These are phyloP conservation scores for Pythium utonaiense DNA, from an alignment of 352 stramenopile species.

Conservation along the genomic window DNA sequence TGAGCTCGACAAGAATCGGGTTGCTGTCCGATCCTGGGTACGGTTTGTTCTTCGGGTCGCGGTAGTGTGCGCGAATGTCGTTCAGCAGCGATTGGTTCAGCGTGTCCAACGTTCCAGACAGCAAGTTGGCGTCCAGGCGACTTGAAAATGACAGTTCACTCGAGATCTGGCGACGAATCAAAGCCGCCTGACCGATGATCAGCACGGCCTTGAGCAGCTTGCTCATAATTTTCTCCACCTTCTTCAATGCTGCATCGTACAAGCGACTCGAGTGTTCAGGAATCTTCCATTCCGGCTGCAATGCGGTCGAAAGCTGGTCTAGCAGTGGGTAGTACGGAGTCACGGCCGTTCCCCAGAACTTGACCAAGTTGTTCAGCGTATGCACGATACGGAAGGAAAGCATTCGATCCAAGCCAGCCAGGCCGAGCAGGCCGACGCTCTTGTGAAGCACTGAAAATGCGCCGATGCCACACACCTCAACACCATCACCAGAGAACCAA, in stretches of 20 bases:
- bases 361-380: constrained; percentile 92
- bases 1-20: constrained; percentile 86
- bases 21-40: constrained; percentile 78
- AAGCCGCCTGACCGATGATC: constrained; percentile 92
- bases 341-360: constrained; percentile 89
- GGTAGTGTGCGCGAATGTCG: constrained; percentile 87
- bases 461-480: constrained; percentile 87
- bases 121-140: constrained; percentile 88
- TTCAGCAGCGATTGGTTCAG: constrained; percentile 89
- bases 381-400: constrained; percentile 92
- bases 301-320: constrained; percentile 79
- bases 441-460: constrained; percentile 89
- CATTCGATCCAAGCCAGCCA: constrained; percentile 91
- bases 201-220: constrained; percentile 91
- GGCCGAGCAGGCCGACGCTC: constrained; percentile 88
- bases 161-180: constrained; percentile 90
- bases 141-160: constrained; percentile 90
- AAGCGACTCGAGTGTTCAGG: constrained; percentile 80
- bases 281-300: constrained; percentile 88
- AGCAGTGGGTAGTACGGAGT: constrained; percentile 88
- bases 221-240: constrained; percentile 93
- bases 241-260: constrained; percentile 89
- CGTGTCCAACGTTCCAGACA: constrained; percentile 86
- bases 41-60: constrained; percentile 72
- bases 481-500: constrained; percentile 88